A percentile compares a stretch with the other conserved stretches of the same genome.
Evolutionary conservation across 2,329 filamentous ascomycete species (phyloP).

Genomic region (Colletotrichum godetiae): DNA sequence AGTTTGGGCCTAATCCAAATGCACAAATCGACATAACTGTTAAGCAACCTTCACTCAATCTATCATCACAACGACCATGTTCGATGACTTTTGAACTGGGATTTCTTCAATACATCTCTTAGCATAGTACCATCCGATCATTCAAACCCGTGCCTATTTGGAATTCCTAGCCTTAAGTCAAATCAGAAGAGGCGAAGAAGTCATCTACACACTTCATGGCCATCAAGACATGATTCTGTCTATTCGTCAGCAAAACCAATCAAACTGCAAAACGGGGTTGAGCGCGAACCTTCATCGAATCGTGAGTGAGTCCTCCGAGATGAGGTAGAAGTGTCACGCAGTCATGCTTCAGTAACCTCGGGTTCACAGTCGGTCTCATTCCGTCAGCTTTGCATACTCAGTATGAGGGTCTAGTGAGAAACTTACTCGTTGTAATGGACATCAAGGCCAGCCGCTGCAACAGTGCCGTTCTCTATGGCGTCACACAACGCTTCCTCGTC

Average conservation of each 20-base stretch:
- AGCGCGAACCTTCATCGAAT: slow-evolving; percentile 5
- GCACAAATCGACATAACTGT: too few relatives aligned
- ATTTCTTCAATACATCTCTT: too few relatives aligned
- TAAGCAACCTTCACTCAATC: too few relatives aligned
- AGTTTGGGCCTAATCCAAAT: too few relatives aligned
- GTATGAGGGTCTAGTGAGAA: neutral
- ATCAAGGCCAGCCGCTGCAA: slow-evolving; percentile 36
- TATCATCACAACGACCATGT: too few relatives aligned
- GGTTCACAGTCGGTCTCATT: neutral
- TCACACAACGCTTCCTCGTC: slow-evolving; percentile 38
- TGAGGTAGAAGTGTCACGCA: slow-evolving; percentile 21
- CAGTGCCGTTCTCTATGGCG: slow-evolving; percentile 30
- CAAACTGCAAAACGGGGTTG: neutral
- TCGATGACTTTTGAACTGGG: too few relatives aligned
- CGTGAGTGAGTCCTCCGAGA: slow-evolving; percentile 1
- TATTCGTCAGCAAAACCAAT: neutral
- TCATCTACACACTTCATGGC: neutral
- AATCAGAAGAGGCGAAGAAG: neutral
- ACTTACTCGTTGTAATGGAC: slow-evolving; percentile 37
- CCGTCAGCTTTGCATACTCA: neutral
- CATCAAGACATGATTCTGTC: slow-evolving; percentile 4
- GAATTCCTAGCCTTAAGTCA: neutral
- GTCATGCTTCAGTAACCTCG: neutral
- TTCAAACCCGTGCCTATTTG: neutral
- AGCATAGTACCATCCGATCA: too few relatives aligned